Evolutionary conservation across 148 eudicot species (phyloP), one percentile per base, ranked within the genome.

Genomic region (Mesembryanthemum crystallinum): DNA sequence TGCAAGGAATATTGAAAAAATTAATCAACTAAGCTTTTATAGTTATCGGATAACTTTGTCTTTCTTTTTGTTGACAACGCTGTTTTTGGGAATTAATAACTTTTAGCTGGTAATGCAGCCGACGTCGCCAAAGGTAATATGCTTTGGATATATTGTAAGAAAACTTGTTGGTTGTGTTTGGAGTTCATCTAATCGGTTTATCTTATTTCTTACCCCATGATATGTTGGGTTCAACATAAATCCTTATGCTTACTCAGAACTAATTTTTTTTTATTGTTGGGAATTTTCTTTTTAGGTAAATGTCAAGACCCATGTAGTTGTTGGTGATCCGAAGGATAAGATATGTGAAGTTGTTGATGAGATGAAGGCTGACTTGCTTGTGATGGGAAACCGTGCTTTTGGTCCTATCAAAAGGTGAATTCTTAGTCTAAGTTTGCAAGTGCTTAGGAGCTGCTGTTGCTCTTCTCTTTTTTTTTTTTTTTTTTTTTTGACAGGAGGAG

Each of bases 241-340:
- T 58, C 35, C 4, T 39, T 42, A n/a, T 63, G 69, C 57, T 30
- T 6, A 45, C 54, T 29, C 17, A 7, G 65, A 29, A 15, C 30
- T 69, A 27, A 60, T 27, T 51, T 58, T 28, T 3, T 45, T n/a
- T 43, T 1, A 3, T 69, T 73, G 67, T 28, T 77, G 57, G 73
- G 28, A 10, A 63, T 13, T 69, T 23, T 76, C 8, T 39, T 62
- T 74, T 61, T 76, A 89, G 93, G 83, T 72, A 64, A 79, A 67
- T 33, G 82, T 78, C 51, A 84, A 85, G 81, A 87, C 85, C 51
- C 81, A 71, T 51, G 82, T 81, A 51, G 82, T 89, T 29, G 52
- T 87, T 78, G 90, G 93, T 54, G 87, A 89, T 71, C 86, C 90
- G 13, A 89, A 86, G 82, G 90, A 89, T 52, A 87, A 89, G 79